Evolutionary conservation across 2,329 filamentous ascomycete species (phyloP).

Genomic region (Myriosclerotinia curreyana): DNA sequence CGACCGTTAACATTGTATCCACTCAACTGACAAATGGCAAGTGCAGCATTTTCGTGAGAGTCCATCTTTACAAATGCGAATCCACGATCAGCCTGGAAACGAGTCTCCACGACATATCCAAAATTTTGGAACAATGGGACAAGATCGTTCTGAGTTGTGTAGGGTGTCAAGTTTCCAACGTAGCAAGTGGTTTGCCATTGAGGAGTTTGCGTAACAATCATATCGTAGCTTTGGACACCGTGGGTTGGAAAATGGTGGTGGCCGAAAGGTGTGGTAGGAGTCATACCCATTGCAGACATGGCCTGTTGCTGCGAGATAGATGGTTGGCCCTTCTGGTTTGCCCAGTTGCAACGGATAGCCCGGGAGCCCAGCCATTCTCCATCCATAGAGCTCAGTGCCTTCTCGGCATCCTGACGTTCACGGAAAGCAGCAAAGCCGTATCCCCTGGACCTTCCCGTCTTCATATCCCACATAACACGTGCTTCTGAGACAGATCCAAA

Average conservation of each 20-base stretch:
- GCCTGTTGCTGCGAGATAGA: slow-evolving; percentile 97
- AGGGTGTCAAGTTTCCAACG: slow-evolving; percentile 94
- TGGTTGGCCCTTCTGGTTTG: slow-evolving; percentile 99
- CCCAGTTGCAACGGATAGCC: slow-evolving; percentile 99
- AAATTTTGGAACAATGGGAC: slow-evolving; percentile 99
- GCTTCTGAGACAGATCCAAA: slow-evolving; percentile 96
- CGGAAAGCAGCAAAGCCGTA: slow-evolving; percentile 98
- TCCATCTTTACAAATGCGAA: slow-evolving; percentile 99
- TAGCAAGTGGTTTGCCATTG: slow-evolving; percentile 99
- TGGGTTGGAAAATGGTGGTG: slow-evolving; percentile 98
- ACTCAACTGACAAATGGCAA: slow-evolving; percentile 97
- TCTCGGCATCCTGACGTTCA: slow-evolving; percentile 89
- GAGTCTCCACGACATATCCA: slow-evolving; percentile 93
- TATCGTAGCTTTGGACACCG: slow-evolving; percentile 94
- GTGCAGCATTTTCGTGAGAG: slow-evolving; percentile 93
- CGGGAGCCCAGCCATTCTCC: slow-evolving; percentile 98
- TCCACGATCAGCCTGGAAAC: slow-evolving; percentile 95
- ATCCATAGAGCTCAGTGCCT: slow-evolving; percentile 95
- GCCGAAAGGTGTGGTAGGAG: slow-evolving; percentile 90
- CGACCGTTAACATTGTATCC: slow-evolving; percentile 97
- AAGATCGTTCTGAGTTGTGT: slow-evolving; percentile 93
- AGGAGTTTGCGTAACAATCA: slow-evolving; percentile 92
- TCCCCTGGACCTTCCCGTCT: slow-evolving; percentile 93
- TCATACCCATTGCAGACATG: slow-evolving; percentile 97
- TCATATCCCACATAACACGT: slow-evolving; percentile 99